A percentile compares a stretch with the other conserved stretches of the same genome.
Conservation (phyloP, 371 early-diverging fungal species). For the Capillidium rhysosporum region DNA sequence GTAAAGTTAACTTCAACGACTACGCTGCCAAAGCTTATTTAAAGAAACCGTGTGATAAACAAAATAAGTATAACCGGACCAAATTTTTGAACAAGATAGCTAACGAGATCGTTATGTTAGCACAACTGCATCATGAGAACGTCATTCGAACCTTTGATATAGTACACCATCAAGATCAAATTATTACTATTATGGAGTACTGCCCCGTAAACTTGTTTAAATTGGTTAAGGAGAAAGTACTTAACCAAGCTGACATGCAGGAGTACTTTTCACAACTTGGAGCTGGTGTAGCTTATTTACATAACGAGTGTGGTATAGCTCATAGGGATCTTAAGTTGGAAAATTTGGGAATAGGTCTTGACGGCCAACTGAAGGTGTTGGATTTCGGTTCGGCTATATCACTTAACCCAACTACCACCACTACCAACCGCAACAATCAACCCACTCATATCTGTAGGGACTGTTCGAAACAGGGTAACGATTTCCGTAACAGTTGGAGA, state of each 20-base stretch:
- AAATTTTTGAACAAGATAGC: slow-evolving; percentile 5
- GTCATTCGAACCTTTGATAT: slow-evolving; percentile 1
- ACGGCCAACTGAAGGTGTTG: slow-evolving; percentile 64
- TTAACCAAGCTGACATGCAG: not conserved
- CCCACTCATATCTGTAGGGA: not conserved
- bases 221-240: not conserved
- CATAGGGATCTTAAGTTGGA: slow-evolving; percentile 68
- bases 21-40: slow-evolving; percentile 4
- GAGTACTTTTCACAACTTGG: slow-evolving; percentile 42
- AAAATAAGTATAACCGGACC: not conserved
- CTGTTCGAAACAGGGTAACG: too few species aligned
- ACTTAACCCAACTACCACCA: not conserved
- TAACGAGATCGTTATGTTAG: not conserved
- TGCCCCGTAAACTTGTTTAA: slow-evolving; percentile 1
- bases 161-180: not conserved
- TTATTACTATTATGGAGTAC: slow-evolving; percentile 4
- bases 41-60: not conserved
- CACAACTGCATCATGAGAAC: slow-evolving; percentile 6
- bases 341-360: slow-evolving; percentile 49
- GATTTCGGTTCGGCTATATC: slow-evolving; percentile 52
- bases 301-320: slow-evolving; percentile 45
- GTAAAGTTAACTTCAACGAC: not conserved
- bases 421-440: slow-evolving; percentile 2
- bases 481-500: too few species aligned
- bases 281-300: slow-evolving; percentile 51